phyloP scores from a whole-genome alignment of 352 stramenopile species.

The Thalassiosira livingstoniorum region DNA sequence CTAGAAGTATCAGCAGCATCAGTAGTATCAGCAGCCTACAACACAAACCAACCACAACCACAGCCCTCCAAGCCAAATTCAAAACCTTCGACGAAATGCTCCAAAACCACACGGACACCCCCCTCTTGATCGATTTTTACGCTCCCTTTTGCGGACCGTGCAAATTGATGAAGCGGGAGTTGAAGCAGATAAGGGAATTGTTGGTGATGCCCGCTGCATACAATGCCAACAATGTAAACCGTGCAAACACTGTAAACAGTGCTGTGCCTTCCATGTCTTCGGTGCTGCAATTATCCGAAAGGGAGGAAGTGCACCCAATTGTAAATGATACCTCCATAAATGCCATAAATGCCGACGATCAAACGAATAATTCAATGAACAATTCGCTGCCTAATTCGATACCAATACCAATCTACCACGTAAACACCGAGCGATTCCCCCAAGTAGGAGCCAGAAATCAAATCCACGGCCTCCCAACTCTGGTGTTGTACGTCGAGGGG shows the following conservation, averaged over 20 bases:
- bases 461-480: constrained; percentile 63
- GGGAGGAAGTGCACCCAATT: no score
- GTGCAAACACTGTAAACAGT: no score
- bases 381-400: constrained; percentile 8
- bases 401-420: constrained; percentile 49
- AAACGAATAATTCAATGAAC: constrained; percentile 8
- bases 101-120: constrained; percentile 43
- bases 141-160: constrained; percentile 67
- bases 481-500: constrained; percentile 66
- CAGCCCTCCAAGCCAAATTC: constrained; percentile 42
- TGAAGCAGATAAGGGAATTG: no score
- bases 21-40: background rate
- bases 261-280: no score
- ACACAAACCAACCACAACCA: background rate
- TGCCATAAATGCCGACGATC: background rate
- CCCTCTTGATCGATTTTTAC: constrained; percentile 70
- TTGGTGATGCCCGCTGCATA: no score
- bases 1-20: background rate
- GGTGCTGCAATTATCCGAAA: no score
- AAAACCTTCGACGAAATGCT: constrained; percentile 81
- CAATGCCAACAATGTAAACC: no score
- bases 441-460: constrained; percentile 66
- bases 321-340: no score
- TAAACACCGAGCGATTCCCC: constrained; percentile 74
- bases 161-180: no score